Base-by-base conservation (phyloP, 345 rosid species). In the Theobroma cacao region DNA sequence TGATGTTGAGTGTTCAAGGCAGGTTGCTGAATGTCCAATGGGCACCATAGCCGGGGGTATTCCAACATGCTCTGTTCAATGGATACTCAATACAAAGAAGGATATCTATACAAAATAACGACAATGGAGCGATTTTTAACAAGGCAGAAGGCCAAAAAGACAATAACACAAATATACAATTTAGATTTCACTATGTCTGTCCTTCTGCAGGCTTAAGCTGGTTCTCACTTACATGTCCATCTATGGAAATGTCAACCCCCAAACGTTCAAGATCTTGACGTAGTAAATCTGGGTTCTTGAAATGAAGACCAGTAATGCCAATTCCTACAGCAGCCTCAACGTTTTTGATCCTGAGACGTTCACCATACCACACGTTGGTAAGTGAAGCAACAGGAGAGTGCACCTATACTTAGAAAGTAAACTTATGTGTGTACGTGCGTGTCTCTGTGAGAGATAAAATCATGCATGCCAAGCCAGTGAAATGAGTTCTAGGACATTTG, bases 291-390 rank as follows among this genome's bases (percentile, higher is more conserved):
- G 88, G 86, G 76, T 84, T 84, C 89, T 90, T 86, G 82, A 95
- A 92, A 36, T 88, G 91, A 56, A 93, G 70, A 66, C 95, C 97
- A 20, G 73, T 78, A 43, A 93, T 90, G 76, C 99, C 98, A 63
- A 86, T 85, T 85, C 90, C 91, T 56, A 50, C 75, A 26, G 98
- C 99, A 69, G 92, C 93, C 65, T 92, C 89, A 4, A 89, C 92
- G 66, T 93, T 93, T 79, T 79, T 85, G 47, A 83, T 76, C 89
- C 98, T 93, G 92, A 40, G 41, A 34, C 59, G 33, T 53, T 28
- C 45, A 72, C 33, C 69, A 36, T 30, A 30, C 22, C 7, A 53
- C 36, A 50, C 22, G 71, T 75, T 24, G 55, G 52, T 4, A 31
- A 72, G 10, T 20, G 45, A 76, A 60, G 24, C 13, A 24, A 41